A percentile compares a stretch with the other conserved stretches of the same genome.
Evolutionary conservation across 371 early-diverging fungal genomes (phyloP).

Genomic region (Mucor velutinosus): DNA sequence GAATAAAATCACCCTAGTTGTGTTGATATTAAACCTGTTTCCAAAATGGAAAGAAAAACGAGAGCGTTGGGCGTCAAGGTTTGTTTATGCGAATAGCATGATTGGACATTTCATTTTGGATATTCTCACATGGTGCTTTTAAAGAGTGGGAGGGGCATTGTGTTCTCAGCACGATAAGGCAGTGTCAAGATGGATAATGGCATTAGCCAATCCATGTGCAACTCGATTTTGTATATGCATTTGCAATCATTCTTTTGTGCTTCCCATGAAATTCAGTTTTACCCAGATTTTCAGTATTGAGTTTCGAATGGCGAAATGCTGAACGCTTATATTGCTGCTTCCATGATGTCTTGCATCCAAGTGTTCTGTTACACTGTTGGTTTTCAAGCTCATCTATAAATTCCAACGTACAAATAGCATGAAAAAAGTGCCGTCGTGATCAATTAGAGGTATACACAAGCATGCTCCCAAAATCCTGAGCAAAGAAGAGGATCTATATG

Average conservation of each 20-base stretch:
- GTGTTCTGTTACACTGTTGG: background rate
- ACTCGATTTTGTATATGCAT: background rate
- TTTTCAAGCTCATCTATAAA: background rate
- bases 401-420: too few species aligned
- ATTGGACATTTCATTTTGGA: slow-evolving; percentile 4
- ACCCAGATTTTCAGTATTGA: background rate
- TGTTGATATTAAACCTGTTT: slow-evolving; percentile 1
- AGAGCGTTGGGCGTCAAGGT: slow-evolving; percentile 4
- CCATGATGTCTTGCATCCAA: background rate
- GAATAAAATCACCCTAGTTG: slow-evolving; percentile 16
- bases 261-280: background rate
- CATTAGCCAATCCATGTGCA: background rate
- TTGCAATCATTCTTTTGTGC: background rate
- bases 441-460: too few species aligned
- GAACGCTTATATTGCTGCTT: background rate
- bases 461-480: too few species aligned
- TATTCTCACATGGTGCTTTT: background rate
- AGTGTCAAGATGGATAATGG: background rate
- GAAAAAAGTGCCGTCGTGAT: too few species aligned
- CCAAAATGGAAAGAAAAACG: slow-evolving; percentile 3
- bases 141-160: background rate
- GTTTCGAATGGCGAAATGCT: background rate
- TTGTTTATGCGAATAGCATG: slow-evolving; percentile 5
- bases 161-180: background rate
- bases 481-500: too few species aligned